phyloP scores from a whole-genome alignment of 805 yeast genomes.

The Pichia cabralensis region DNA sequence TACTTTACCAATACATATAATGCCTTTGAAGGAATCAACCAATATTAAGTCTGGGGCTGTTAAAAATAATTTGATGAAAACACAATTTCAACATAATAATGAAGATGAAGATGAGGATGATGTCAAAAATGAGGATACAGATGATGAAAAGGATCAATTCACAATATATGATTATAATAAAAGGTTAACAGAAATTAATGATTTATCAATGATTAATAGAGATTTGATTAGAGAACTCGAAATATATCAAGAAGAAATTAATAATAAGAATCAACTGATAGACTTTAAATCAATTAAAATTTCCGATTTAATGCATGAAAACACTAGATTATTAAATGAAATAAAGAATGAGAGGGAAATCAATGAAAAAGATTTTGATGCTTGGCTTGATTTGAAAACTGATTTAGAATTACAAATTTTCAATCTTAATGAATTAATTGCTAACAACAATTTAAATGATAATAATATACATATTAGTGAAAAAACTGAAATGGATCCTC shows the following conservation, averaged over 20 bases:
- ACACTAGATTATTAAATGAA: slow-evolving; percentile 15
- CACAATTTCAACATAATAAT: too few relatives aligned
- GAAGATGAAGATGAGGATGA: too few relatives aligned
- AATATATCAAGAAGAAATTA: slow-evolving; percentile 25
- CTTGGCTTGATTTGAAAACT: slow-evolving; percentile 21
- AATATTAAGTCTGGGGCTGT: too few relatives aligned
- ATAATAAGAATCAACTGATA: slow-evolving; percentile 20
- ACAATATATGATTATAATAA: slow-evolving; percentile 14
- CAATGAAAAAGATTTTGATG: slow-evolving; percentile 22
- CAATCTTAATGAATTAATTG: neutral
- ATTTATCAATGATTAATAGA: slow-evolving; percentile 21
- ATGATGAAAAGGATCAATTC: too few relatives aligned
- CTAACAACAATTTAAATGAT: slow-evolving; percentile 7
- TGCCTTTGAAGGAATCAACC: too few relatives aligned
- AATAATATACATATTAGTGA: neutral
- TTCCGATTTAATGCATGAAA: slow-evolving; percentile 21
- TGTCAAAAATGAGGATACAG: too few relatives aligned
- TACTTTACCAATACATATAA: too few relatives aligned
- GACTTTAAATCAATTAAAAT: slow-evolving; percentile 17
- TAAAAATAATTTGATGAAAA: too few relatives aligned
- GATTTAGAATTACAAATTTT: slow-evolving; percentile 20
- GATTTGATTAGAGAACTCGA: slow-evolving; percentile 27
- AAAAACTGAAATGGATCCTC: slow-evolving; percentile 5
- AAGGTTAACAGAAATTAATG: slow-evolving; percentile 23
- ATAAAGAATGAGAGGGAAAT: slow-evolving; percentile 21